phyloP scores from a whole-genome alignment of 208 protist genomes.

The Strigomonas culicis region DNA sequence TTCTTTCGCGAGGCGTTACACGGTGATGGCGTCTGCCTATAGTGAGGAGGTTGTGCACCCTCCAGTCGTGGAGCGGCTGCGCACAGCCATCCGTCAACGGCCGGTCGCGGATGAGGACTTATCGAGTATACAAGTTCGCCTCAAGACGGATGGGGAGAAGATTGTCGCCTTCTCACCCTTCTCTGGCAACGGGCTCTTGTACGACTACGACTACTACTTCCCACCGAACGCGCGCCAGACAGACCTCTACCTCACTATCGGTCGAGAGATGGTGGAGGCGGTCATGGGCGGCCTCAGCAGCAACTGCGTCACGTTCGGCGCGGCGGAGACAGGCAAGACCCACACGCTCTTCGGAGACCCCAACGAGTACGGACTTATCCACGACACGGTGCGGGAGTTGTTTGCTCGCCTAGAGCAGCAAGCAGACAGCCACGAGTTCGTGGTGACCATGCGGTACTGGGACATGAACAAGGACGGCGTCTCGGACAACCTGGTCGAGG shows the following conservation, averaged over 20 bases:
- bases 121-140: slow-evolving; percentile 38
- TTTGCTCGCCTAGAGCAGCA: slow-evolving; percentile 63
- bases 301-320: slow-evolving; percentile 74
- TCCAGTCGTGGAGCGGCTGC: slow-evolving; percentile 60
- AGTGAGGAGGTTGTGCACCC: slow-evolving; percentile 32
- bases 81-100: slow-evolving; percentile 74
- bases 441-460: slow-evolving; percentile 79
- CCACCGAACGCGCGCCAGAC: slow-evolving; percentile 67
- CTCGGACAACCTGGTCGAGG: slow-evolving; percentile 57
- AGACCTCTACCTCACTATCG: slow-evolving; percentile 76
- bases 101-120: slow-evolving; percentile 67
- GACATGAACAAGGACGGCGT: slow-evolving; percentile 81
- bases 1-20: slow-evolving; percentile 3
- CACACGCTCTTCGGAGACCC: slow-evolving; percentile 83
- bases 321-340: slow-evolving; percentile 80
- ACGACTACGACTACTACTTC: slow-evolving; percentile 90
- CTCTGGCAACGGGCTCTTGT: slow-evolving; percentile 70
- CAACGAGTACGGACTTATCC: slow-evolving; percentile 79
- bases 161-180: slow-evolving; percentile 72
- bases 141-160: slow-evolving; percentile 71
- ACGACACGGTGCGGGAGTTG: slow-evolving; percentile 75
- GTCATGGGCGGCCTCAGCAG: slow-evolving; percentile 72
- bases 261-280: slow-evolving; percentile 83
- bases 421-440: slow-evolving; percentile 37
- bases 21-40: slow-evolving; percentile 3